phyloP scores from a whole-genome alignment of 306 rosid species.

The Vicia sativa region DNA sequence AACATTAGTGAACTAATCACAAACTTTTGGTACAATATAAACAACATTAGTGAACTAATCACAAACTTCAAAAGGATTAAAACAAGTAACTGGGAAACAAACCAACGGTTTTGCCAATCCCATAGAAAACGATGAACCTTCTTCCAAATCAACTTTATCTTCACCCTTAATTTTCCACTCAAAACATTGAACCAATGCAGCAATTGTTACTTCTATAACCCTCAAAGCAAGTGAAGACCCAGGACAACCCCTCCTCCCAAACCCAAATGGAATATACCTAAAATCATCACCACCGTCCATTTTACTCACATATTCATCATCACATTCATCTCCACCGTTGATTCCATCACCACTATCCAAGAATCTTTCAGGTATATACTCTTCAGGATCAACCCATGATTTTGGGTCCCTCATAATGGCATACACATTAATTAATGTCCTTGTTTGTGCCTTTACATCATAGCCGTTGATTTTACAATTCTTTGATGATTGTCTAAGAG shows the following conservation, averaged over 20 bases:
- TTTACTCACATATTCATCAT: neutral
- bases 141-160: slow-evolving; percentile 38
- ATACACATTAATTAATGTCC: slow-evolving; percentile 48
- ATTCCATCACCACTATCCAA: neutral
- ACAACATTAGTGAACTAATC: neutral
- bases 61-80: slow-evolving; percentile 28
- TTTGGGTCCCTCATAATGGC: slow-evolving; percentile 63
- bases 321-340: slow-evolving; percentile 25
- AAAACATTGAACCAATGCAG: slow-evolving; percentile 50
- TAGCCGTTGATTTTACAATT: slow-evolving; percentile 50
- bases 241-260: slow-evolving; percentile 56
- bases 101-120: slow-evolving; percentile 47
- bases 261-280: slow-evolving; percentile 56
- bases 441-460: slow-evolving; percentile 37
- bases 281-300: slow-evolving; percentile 41
- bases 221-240: slow-evolving; percentile 45
- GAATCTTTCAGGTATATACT: slow-evolving; percentile 53
- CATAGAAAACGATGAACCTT: slow-evolving; percentile 49
- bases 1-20: too few species aligned
- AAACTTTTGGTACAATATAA: too few species aligned
- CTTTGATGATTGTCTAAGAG: slow-evolving; percentile 40
- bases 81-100: slow-evolving; percentile 45
- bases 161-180: slow-evolving; percentile 46
- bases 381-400: slow-evolving; percentile 47
- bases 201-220: slow-evolving; percentile 42